Evolutionary conservation across 441 rosid species (phyloP).

Genomic region (Mallotus japonicus): DNA sequence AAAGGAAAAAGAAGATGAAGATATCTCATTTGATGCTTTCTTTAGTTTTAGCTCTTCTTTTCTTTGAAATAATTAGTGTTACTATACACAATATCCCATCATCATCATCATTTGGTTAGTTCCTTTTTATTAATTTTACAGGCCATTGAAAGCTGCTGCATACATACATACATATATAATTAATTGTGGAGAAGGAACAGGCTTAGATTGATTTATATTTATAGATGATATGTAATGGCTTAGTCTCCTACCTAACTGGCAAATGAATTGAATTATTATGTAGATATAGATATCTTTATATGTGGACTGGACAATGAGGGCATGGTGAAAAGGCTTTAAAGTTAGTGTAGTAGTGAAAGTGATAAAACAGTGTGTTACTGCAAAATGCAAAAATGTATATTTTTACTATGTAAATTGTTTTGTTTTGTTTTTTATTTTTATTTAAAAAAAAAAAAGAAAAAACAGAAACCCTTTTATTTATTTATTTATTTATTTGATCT

Average conservation of each 20-base stretch:
- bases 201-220: background rate
- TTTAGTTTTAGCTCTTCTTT: background rate
- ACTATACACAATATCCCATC: constrained; percentile 15
- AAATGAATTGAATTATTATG: background rate
- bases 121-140: background rate
- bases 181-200: constrained; percentile 22
- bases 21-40: constrained; percentile 19
- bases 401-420: too few relatives aligned
- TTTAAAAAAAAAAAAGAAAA: background rate
- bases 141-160: constrained; percentile 10
- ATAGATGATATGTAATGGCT: background rate
- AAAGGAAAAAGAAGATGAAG: too few relatives aligned
- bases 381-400: background rate
- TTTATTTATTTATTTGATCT: too few relatives aligned
- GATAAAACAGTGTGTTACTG: constrained; percentile 37
- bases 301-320: background rate
- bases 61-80: background rate
- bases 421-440: background rate
- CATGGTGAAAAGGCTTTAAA: constrained; percentile 23
- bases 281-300: background rate
- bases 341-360: constrained; percentile 26
- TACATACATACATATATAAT: too few relatives aligned
- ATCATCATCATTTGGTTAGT: constrained; percentile 29
- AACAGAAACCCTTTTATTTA: too few relatives aligned
- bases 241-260: constrained; percentile 39